Conservation (phyloP, 805 yeast species). For the Sugiyamaella smithiae region DNA sequence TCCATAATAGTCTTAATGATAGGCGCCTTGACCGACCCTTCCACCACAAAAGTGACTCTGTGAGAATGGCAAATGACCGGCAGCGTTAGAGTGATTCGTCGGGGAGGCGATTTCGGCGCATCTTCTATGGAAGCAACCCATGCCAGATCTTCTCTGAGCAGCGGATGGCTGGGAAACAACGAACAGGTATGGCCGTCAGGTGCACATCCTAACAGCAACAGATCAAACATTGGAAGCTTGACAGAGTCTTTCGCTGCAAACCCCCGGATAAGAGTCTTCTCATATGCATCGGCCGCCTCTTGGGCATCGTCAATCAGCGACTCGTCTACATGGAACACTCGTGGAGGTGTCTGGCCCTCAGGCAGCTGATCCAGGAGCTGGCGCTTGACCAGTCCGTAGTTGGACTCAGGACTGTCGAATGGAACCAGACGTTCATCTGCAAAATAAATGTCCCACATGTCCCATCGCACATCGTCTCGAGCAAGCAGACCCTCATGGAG, state of each 20-base stretch:
- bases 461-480: conserved; percentile 81
- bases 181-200: conserved; percentile 98
- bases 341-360: conserved; percentile 53
- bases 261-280: conserved; percentile 76
- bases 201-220: conserved; percentile 91
- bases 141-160: conserved; percentile 82
- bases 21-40: conserved; percentile 94
- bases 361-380: conserved; percentile 72
- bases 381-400: conserved; percentile 85
- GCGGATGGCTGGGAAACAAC: conserved; percentile 89
- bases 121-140: conserved; percentile 94
- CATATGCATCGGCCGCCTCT: conserved; percentile 93
- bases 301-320: conserved; percentile 56
- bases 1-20: conserved; percentile 89
- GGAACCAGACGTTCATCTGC: conserved; percentile 96
- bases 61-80: conserved; percentile 95
- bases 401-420: conserved; percentile 74
- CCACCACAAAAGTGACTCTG: conserved; percentile 91
- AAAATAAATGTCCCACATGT: conserved; percentile 91
- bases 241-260: conserved; percentile 97
- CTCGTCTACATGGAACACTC: conserved; percentile 81
- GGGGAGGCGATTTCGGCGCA: conserved; percentile 84
- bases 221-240: conserved; percentile 90
- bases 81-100: conserved; percentile 83
- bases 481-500: conserved; percentile 79